phyloP scores from a whole-genome alignment of 768 basidiomycete genomes.

The Saitozyma sp. region DNA sequence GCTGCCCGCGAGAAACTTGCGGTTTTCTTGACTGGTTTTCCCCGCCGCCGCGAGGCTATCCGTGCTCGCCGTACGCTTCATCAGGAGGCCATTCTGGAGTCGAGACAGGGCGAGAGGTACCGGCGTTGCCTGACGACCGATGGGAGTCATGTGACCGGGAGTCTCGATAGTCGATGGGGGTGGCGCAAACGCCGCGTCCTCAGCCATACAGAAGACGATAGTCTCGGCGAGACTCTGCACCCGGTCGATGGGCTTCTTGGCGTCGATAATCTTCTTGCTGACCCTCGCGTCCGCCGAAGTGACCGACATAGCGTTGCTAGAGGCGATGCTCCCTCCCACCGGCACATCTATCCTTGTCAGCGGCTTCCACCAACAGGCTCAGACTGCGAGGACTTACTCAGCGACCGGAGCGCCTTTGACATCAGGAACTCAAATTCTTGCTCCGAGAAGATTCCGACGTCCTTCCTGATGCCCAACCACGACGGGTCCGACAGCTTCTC shows the following conservation, averaged over 20 bases:
- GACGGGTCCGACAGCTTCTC: slow-evolving; percentile 27
- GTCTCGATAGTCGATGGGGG: slow-evolving; percentile 68
- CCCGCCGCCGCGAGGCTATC: slow-evolving; percentile 47
- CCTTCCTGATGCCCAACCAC: slow-evolving; percentile 50
- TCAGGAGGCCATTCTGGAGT: slow-evolving; percentile 51
- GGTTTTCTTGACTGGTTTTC: slow-evolving; percentile 52
- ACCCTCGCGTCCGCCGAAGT: slow-evolving; percentile 64
- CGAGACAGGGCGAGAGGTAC: slow-evolving; percentile 49
- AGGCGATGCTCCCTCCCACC: slow-evolving; percentile 51
- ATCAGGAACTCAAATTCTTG: slow-evolving; percentile 82
- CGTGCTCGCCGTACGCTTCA: slow-evolving; percentile 57
- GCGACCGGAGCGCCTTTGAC: slow-evolving; percentile 73
- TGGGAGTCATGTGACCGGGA: slow-evolving; percentile 55
- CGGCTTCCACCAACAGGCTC: neutral
- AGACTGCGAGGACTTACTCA: slow-evolving; percentile 31
- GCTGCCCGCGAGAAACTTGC: slow-evolving; percentile 74
- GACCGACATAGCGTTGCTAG: slow-evolving; percentile 42
- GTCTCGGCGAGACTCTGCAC: slow-evolving; percentile 74
- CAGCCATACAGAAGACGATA: slow-evolving; percentile 84
- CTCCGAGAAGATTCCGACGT: slow-evolving; percentile 77
- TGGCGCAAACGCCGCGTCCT: slow-evolving; percentile 61
- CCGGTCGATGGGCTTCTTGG: slow-evolving; percentile 54
- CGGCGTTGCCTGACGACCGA: slow-evolving; percentile 55
- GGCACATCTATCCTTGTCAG: slow-evolving; percentile 42
- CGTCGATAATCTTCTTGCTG: slow-evolving; percentile 69